Percentiles rank a stretch among this genome's conserved stretches.
These are phyloP conservation scores for Pestalotiopsis sp. DNA, from an alignment of 2,329 filamentous ascomycete species.

Conservation along the genomic window DNA sequence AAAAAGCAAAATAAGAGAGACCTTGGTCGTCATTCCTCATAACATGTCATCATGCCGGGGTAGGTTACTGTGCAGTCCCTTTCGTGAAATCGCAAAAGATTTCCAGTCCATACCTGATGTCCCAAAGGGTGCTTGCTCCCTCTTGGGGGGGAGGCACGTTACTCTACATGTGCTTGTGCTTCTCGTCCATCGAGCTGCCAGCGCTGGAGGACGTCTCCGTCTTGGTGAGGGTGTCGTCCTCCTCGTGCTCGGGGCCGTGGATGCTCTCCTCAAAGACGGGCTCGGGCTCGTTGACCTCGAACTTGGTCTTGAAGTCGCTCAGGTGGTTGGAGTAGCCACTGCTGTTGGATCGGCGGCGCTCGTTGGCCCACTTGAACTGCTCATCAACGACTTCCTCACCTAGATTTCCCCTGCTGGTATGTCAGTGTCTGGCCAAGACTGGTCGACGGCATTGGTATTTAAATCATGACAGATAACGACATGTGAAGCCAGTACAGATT, in stretches of 20 bases:
- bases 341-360: conserved; percentile 91
- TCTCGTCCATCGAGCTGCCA: conserved; percentile 60
- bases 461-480: not conserved
- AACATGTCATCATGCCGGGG: conserved; percentile 3
- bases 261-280: conserved; percentile 89
- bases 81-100: not conserved
- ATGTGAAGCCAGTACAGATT: not conserved
- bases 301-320: conserved; percentile 92
- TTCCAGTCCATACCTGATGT: not conserved
- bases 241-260: conserved; percentile 66
- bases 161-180: conserved; percentile 25
- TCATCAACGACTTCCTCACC: conserved; percentile 86
- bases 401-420: conserved; percentile 70
- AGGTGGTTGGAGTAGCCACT: conserved; percentile 72
- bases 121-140: no score
- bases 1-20: not conserved
- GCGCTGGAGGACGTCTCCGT: conserved; percentile 62
- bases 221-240: conserved; percentile 60
- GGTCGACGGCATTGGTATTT: not conserved
- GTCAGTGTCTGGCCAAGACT: conserved; percentile 20
- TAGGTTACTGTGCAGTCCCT: not conserved
- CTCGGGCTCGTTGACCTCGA: conserved; percentile 86
- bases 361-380: conserved; percentile 80
- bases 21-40: conserved; percentile 10
- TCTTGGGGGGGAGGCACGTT: no score